phyloP scores from a whole-genome alignment of 2,329 filamentous ascomycete species.

The Herpotrichia juniperi region DNA sequence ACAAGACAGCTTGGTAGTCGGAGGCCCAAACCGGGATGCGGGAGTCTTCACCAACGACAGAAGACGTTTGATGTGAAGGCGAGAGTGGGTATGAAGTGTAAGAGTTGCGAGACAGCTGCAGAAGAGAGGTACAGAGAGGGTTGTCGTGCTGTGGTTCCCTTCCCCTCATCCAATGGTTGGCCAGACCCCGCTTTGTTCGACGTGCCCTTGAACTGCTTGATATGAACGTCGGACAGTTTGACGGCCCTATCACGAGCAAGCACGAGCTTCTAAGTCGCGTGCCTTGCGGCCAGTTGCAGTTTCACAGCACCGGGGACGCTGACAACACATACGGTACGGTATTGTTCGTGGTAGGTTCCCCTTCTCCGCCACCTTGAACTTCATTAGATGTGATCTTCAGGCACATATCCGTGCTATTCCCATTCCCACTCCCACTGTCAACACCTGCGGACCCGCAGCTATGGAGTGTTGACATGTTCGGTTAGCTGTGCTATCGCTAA shows the following conservation, averaged over 20 bases:
- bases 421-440: not conserved
- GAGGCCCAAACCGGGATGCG: slow-evolving; percentile 2
- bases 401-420: not conserved
- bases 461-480: not conserved
- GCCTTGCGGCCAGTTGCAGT: not conserved
- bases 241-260: slow-evolving; percentile 1
- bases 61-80: not conserved
- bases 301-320: not conserved
- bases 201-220: slow-evolving; percentile 1
- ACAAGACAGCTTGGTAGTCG: not conserved
- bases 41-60: not conserved
- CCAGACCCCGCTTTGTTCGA: slow-evolving; percentile 2
- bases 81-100: not conserved
- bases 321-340: not conserved
- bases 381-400: not conserved
- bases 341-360: too few relatives aligned
- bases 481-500: not conserved
- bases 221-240: not conserved
- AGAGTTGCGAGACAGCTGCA: slow-evolving; percentile 1
- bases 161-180: slow-evolving; percentile 9
- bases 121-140: not conserved
- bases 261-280: slow-evolving; percentile 8
- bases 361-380: not conserved
- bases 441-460: slow-evolving; percentile 3
- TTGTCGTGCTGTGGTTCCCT: not conserved